Evolutionary conservation across 139 green algal species (phyloP), one percentile per base, ranked within the genome.

Genomic region (Deuterostichococcus epilithicus): DNA sequence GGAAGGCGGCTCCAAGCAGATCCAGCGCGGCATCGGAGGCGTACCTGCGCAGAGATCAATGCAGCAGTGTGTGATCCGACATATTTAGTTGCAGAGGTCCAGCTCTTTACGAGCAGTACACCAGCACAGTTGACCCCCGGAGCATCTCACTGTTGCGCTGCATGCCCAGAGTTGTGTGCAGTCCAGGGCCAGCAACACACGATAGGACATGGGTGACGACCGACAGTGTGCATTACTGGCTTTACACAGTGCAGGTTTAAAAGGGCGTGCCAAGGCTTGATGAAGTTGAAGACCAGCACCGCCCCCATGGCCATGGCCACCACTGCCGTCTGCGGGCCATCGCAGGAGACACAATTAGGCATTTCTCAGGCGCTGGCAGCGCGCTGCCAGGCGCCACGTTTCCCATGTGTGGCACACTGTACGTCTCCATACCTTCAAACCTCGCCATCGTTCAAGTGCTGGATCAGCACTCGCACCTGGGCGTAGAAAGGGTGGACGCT

Each of bases 261-360:
- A 60, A 26, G 13, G 26, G 5, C 72, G 10, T 32, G 68, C 72
- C 72, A 76, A 30, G 72, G 72, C 45, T 45, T 44, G 72, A 76
- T 44, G 30, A 76, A 23, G 32, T 76, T 58, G 15, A 76, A 34
- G 45, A 35, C 18, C 6, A 69, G 45, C 30, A 76, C 45, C 15
- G 39, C 34, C 42, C 30, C 20, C 72, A 76, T 58, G 45, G 42
- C 72, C 4, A 30, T 6, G 4, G 32, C 30, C 6, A 76, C 52
- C 23, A 39, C 45, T 10, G 45, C 33, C 28, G 52, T 63, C 52
- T 63, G 52, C 42, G 13, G 26, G 52, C 8, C 26, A 23, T n/a
- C 52, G 13, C 52, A 28, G 10, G 18, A 63, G 5, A 28, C 52
- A 28, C 8, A n/a, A n/a, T n/a, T n/a, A n/a, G n/a, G n/a, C n/a